Conservation (phyloP, 129 eudicot genomes). For the Saposhnikovia divaricata region DNA sequence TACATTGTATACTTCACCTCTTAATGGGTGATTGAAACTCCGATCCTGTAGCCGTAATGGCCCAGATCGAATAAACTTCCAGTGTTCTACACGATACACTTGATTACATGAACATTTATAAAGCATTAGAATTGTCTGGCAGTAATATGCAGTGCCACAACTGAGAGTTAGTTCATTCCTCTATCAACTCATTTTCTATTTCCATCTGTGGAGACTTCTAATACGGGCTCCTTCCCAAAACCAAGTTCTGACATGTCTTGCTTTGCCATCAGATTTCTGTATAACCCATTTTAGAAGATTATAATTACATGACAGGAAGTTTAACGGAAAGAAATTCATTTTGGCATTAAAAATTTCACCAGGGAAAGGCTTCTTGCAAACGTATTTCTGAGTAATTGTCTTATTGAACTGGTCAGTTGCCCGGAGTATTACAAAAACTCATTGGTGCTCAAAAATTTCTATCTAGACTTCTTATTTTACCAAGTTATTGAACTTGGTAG, state of each 20-base stretch:
- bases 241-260: constrained; percentile 93
- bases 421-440: neutral
- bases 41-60: too few species aligned
- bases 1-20: too few species aligned
- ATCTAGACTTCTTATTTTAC: neutral
- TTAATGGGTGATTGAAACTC: too few species aligned
- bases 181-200: constrained; percentile 10
- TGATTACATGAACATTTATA: neutral
- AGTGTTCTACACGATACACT: too few species aligned
- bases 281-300: constrained; percentile 2
- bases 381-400: neutral
- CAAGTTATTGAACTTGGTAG: neutral
- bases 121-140: neutral
- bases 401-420: neutral
- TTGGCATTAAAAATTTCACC: neutral
- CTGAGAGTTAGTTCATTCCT: constrained; percentile 2
- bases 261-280: constrained; percentile 94
- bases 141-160: neutral
- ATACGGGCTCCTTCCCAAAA: constrained; percentile 30
- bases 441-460: neutral
- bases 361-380: neutral
- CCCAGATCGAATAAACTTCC: too few species aligned
- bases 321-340: neutral
- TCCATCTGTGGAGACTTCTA: constrained; percentile 32
- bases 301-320: neutral